Base-by-base conservation (phyloP, 1,139 yeast species). In the Geotrichum bryndzae region DNA sequence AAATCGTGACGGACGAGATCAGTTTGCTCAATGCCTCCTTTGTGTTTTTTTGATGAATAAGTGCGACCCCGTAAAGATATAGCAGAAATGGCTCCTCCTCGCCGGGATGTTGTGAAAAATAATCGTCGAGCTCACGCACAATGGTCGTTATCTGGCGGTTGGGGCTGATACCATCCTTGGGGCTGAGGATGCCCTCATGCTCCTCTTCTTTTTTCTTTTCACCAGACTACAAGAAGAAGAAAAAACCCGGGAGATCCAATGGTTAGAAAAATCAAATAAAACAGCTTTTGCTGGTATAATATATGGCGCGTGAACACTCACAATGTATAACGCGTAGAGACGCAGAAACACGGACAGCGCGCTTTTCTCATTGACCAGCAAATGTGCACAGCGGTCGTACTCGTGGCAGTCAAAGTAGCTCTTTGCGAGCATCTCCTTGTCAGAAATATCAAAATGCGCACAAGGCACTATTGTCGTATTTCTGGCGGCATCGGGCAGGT, bases 391-490 rank as follows among this genome's bases (percentile, higher is more conserved):
- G 45, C 99, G 76, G 64, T 87, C 95, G 70, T 87, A 92, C 72
- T 94, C 99, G 68, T 88, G 87, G 70, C 92, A 85, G 69, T 85
- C 87, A 76, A 94, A 90, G 69, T 88, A 87, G 0, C 90, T 73
- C 63, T 85, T 84, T 0, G 96, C 97, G 35, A 90, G 76, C 13
- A 84, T 68, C 15, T 76, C 66, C 56, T 65, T 61, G 59, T 62
- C 62, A 1, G 63, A 29, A 25, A 61, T 41, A 11, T 45, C 25
- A 18, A 55, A 54, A 2, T 57, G 60, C 45, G 38, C 38, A 31
- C 10, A 29, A 15, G 57, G 38, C 25, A 31, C n/a, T 2, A 45
- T 15, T 2, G 31, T 27, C 8, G 41, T 25, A 31, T 31, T n/a
- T 51, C 55, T 53, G 15, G 51, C 23, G 13, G 46, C 25, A 15